These are phyloP conservation scores for Aspergillus kassunensis DNA, from an alignment of 495 filamentous ascomycete genomes.

Conservation along the genomic window DNA sequence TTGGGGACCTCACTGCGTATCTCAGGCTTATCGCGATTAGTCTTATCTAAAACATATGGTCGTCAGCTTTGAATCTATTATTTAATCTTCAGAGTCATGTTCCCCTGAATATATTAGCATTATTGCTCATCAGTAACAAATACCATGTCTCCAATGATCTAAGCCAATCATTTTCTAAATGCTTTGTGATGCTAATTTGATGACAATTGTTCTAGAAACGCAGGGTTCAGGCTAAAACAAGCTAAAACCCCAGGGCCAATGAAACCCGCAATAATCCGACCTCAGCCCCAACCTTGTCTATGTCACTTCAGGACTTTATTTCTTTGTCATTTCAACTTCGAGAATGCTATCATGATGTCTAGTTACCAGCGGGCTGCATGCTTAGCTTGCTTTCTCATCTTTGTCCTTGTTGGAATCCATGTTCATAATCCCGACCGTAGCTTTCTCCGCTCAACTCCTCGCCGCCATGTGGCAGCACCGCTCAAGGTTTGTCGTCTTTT, in stretches of 20 bases:
- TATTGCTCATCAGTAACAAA: too few relatives aligned
- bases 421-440: neutral
- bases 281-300: neutral
- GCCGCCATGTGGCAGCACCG: neutral
- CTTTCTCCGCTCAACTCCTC: neutral
- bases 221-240: conserved; percentile 1
- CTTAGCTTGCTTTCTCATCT: neutral
- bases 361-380: neutral
- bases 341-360: neutral
- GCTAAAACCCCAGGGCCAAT: neutral
- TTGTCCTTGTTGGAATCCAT: neutral
- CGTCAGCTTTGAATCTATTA: too few relatives aligned
- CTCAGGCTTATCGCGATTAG: too few relatives aligned
- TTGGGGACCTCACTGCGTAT: too few relatives aligned
- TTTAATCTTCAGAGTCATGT: too few relatives aligned
- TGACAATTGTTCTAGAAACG: neutral
- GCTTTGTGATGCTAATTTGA: too few relatives aligned
- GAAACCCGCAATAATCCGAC: neutral
- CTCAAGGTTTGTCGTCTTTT: neutral
- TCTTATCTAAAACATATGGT: too few relatives aligned
- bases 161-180: too few relatives aligned
- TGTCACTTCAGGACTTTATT: neutral
- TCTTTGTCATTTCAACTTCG: neutral
- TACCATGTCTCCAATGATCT: too few relatives aligned
- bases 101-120: too few relatives aligned